Percentiles rank a stretch among this genome's conserved stretches.
Evolutionary conservation across 169 alveolate genomes (phyloP).

Genomic region (Fabrea salina): DNA sequence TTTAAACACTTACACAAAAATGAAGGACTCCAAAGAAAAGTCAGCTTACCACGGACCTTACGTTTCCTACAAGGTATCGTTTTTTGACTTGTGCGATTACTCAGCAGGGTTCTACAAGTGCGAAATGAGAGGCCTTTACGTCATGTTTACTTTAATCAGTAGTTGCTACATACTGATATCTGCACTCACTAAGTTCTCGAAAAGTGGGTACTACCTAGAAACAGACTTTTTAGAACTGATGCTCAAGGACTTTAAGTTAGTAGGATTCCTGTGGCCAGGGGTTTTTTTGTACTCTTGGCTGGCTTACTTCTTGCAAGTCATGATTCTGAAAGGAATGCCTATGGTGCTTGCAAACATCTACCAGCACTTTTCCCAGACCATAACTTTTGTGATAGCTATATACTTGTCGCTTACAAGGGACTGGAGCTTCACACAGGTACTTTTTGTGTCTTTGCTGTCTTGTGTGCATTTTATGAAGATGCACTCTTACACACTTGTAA

Average conservation of each 20-base stretch:
- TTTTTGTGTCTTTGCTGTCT: constrained; percentile 11
- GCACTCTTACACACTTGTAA: constrained; percentile 38
- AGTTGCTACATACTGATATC: constrained; percentile 11
- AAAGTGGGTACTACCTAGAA: background rate
- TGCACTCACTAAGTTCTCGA: background rate
- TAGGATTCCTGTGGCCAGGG: background rate
- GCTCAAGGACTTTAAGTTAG: background rate
- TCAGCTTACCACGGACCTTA: too few species aligned
- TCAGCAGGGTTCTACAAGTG: constrained; percentile 19
- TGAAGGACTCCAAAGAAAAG: too few species aligned
- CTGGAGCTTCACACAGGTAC: constrained; percentile 34
- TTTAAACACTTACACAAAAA: too few species aligned
- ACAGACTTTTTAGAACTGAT: background rate
- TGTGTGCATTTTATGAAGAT: constrained; percentile 42
- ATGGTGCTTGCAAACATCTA: constrained; percentile 5
- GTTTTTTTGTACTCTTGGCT: constrained; percentile 6
- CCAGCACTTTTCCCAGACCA: constrained; percentile 29
- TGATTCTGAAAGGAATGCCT: constrained; percentile 28
- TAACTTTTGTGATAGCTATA: background rate
- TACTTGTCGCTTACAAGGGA: constrained; percentile 1
- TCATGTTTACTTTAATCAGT: constrained; percentile 27
- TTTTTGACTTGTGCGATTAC: constrained; percentile 2
- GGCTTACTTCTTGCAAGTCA: constrained; percentile 30
- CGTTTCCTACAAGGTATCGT: background rate
- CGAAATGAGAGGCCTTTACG: constrained; percentile 22